Conservation (phyloP, 2,329 filamentous ascomycete species). For the Ophiostoma australiae region DNA sequence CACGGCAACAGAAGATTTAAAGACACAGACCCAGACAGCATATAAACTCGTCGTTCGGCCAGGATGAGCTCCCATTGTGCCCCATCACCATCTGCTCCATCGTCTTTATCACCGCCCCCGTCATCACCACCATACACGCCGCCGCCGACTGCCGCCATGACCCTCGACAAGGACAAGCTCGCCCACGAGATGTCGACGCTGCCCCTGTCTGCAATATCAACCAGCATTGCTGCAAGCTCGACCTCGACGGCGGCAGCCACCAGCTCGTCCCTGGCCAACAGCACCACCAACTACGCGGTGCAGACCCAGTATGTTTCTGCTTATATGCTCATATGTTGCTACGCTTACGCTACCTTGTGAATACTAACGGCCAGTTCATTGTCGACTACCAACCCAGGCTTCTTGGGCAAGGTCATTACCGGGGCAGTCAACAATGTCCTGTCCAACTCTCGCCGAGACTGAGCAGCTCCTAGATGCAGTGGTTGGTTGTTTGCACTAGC, state of each 20-base stretch:
- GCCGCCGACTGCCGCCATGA: conserved; percentile 19
- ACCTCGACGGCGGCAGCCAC: conserved; percentile 19
- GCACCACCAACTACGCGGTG: conserved; percentile 9
- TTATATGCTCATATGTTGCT: not conserved
- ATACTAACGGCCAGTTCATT: conserved; percentile 8
- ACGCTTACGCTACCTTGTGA: not conserved
- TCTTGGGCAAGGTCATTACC: conserved; percentile 25
- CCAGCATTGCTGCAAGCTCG: conserved; percentile 20
- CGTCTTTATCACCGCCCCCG: not conserved
- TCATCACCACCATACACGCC: not conserved
- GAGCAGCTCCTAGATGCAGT: not conserved
- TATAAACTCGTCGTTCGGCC: too few relatives aligned
- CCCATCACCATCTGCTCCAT: not conserved
- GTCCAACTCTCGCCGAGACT: not conserved
- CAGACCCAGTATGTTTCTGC: not conserved
- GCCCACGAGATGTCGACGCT: conserved; percentile 25
- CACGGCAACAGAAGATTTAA: too few relatives aligned
- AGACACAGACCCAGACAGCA: too few relatives aligned
- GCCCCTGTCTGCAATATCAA: conserved; percentile 23
- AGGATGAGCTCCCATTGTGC: not conserved
- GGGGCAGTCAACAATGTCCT: conserved; percentile 25
- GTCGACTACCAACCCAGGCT: conserved; percentile 24
- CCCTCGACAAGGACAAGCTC: conserved; percentile 25
- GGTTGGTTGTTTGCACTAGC: not conserved
- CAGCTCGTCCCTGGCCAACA: conserved; percentile 7